Evolutionary conservation across 2,329 filamentous ascomycete species (phyloP), one percentile per base, ranked within the genome.

Genomic region (Emergomyces africanus): DNA sequence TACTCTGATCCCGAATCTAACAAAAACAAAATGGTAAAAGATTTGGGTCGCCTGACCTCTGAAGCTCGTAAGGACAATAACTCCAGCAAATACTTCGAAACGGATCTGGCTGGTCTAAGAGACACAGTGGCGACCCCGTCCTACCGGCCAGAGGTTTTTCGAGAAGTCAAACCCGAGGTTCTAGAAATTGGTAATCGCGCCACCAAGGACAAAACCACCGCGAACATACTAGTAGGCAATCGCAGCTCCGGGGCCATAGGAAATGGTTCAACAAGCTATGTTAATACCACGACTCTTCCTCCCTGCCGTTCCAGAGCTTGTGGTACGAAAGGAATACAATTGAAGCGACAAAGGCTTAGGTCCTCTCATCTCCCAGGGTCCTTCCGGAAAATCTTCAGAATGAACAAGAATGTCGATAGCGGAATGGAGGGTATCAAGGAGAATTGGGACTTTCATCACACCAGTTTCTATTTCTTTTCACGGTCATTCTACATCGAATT

Each of bases 341-440:
- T 20, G 33, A 41, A 60, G 18, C 55, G 58, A 28, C 35, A 60
- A 18, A 50, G 57, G 25, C 35, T 63, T 5, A 46, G 54, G n/a
- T 37, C 53, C 25, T 50, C 57, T 9, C 60, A 49, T 6, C 54
- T 60, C 18, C 57, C 58, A 5, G 18, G 3, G 8, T 57, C 33
- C 59, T 41, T 61, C 10, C 61, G 59, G 57, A 55, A 59, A 25
- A 58, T 58, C 25, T 33, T 58, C 23, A 59, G 59, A n/a, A 20
- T 42, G n/a, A 46, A 2, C 14, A 30, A n/a, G 2, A 6, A 20
- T 25, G 3, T 30, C 10, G n/a, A 55, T 37, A 18, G 18, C 2
- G 18, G 18, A 2, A 35, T 10, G 20, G 30, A 39, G 18, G 30
- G 18, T 20, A 14, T 25, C 12, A 18, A 28, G n/a, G 51, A 28